Evolutionary conservation across 495 filamentous ascomycete species (phyloP), one percentile per base, ranked within the genome.

Genomic region (Xylaria castorea): DNA sequence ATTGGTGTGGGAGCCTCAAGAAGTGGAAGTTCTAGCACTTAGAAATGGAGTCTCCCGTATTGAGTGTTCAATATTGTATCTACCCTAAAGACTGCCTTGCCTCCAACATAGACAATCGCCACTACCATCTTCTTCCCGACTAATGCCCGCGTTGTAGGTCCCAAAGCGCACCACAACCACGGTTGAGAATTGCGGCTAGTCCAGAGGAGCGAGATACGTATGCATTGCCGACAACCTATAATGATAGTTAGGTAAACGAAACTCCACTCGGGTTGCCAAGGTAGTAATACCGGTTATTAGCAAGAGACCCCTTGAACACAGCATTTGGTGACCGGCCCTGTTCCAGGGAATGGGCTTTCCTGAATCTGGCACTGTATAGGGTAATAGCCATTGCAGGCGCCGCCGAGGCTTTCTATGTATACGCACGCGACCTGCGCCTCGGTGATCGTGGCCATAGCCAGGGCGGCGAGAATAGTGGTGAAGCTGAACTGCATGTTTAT

Each of bases 401-500:
- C 66, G 32, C 66, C 66, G 66, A 57, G 51, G 66, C 48, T 58
- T 57, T 69, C 57, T 69, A 58, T 66, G 42, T 66, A 66, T 32
- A 48, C 63, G 44, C 63, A 66, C 16, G 44, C 63, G 38, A 1
- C 12, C 42, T 66, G 63, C 42, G 63, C 63, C 1, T 66, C 27
- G 63, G 25, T 51, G 44, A 51, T 42, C 51, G 51, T 69, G 18
- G 66, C 66, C 66, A 58, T 69, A 44, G 66, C 57, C 36, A 69
- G 66, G 66, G 36, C 66, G 66, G 57, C 51, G 66, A 69, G 27
- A 42, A 58, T 44, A 18, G 51, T 69, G 50, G 57, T 57, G 66
- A 69, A 58, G 66, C 50, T 69, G 66, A 69, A 69, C 50, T 69
- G 51, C 66, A 69, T 69, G 51, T 69, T 69, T 40, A 42, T 44